Evolutionary conservation across 2,329 filamentous ascomycete species (phyloP), one percentile per base, ranked within the genome.

Genomic region (Fonsecaea multimorphosa): DNA sequence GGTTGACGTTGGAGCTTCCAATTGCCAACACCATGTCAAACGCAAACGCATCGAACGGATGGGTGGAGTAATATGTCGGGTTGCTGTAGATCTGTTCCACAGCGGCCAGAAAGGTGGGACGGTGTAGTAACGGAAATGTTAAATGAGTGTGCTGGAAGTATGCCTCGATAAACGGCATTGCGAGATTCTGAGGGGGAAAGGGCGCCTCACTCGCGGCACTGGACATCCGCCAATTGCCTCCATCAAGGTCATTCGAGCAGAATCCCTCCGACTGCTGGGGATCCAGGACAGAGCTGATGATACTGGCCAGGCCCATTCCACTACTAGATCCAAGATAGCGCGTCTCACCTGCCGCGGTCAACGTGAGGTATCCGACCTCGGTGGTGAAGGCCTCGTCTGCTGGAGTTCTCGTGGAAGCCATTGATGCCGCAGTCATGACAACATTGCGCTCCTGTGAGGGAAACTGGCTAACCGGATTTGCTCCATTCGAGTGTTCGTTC

Each of bases 21-120:
- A 82, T 81, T 7, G 80, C 80, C 1, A 82, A 70, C 0, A 78
- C 73, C 77, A 82, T 81, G 64, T 82, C 76, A 44, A 82, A 74
- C 1, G 80, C 70, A 65, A 82, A 82, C 0, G 74, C 74, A 19
- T 80, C 76, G 9, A 75, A 76, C 0, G 74, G 67, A 32, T 73
- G 63, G 0, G 38, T 58, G 0, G 73, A 68, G 3, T 76, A 70
- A 14, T 63, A 63, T 7, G 61, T 58, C 22, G 68, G 69, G 16
- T 74, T 71, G 27, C 73, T 74, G 0, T 69, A 68, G 31, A 64
- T 64, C 6, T 27, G 32, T 27, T 64, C 56, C 12, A 64, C 46
- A 12, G 19, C 34, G 8, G 16, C 31, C 24, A 75, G 70, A 8
- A 78, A 71, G 0, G 69, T 71, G 2, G 70, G 73, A 0, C 76